Evolutionary conservation across 2,329 filamentous ascomycete genomes (phyloP).

Genomic region (Colletotrichum cereale): DNA sequence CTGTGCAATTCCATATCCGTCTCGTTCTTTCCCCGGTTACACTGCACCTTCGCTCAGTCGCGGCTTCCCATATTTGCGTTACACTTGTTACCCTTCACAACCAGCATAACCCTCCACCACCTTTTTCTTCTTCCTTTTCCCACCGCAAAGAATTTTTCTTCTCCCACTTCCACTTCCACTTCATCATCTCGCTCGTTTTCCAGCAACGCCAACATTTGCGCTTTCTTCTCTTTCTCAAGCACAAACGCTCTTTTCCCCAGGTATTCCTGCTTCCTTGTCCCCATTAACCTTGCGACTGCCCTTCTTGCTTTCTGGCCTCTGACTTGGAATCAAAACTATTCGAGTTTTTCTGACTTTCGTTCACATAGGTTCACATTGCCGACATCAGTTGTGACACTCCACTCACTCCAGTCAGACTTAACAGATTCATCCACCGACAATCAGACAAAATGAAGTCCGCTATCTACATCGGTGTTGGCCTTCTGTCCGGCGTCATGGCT

Average conservation of each 20-base stretch:
- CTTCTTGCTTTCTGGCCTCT: neutral
- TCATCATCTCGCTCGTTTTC: neutral
- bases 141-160: constrained; percentile 6
- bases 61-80: constrained; percentile 26
- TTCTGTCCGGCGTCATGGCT: constrained; percentile 53
- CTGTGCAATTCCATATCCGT: constrained; percentile 13
- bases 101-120: constrained; percentile 3
- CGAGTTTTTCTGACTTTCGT: constrained; percentile 7
- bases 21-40: constrained; percentile 27
- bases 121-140: constrained; percentile 6
- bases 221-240: neutral
- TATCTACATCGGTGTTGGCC: constrained; percentile 45
- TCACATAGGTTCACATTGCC: constrained; percentile 14
- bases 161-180: constrained; percentile 25
- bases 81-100: constrained; percentile 25
- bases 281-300: neutral
- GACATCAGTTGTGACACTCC: neutral
- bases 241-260: constrained; percentile 16
- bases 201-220: neutral
- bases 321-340: no score
- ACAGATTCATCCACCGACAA: constrained; percentile 14
- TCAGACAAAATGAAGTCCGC: constrained; percentile 35
- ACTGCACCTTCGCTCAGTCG: constrained; percentile 28
- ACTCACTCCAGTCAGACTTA: constrained; percentile 24
- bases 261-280: constrained; percentile 5